Evolutionary conservation across 2,329 filamentous ascomycete species (phyloP).

Genomic region (Fusarium marasasianum): DNA sequence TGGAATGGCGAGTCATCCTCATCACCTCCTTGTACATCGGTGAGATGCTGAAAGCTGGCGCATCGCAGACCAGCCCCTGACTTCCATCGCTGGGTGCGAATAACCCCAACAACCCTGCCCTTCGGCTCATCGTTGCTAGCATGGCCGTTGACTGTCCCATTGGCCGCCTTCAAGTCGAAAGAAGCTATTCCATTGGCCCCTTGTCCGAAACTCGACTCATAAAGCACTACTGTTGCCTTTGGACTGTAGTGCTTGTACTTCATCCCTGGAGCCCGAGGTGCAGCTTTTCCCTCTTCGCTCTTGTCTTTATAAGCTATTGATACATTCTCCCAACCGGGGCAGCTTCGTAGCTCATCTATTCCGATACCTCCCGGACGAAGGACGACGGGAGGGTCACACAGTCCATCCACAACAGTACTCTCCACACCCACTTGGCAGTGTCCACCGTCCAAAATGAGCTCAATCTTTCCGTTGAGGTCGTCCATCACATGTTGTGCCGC

Average conservation of each 20-base stretch:
- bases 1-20: slow-evolving; percentile 48
- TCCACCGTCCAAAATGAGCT: slow-evolving; percentile 89
- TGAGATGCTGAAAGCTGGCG: slow-evolving; percentile 39
- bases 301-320: slow-evolving; percentile 82
- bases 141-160: slow-evolving; percentile 37
- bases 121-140: slow-evolving; percentile 26
- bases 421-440: slow-evolving; percentile 90
- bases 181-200: slow-evolving; percentile 49
- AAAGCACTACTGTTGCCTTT: slow-evolving; percentile 84
- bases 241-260: slow-evolving; percentile 99
- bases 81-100: slow-evolving; percentile 66
- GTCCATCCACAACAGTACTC: slow-evolving; percentile 94
- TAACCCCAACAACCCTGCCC: slow-evolving; percentile 57
- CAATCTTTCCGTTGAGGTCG: slow-evolving; percentile 83
- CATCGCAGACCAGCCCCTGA: slow-evolving; percentile 53
- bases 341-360: slow-evolving; percentile 78
- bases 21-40: slow-evolving; percentile 35
- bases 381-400: slow-evolving; percentile 82
- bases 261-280: slow-evolving; percentile 92
- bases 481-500: slow-evolving; percentile 88
- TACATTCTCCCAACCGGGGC: slow-evolving; percentile 83
- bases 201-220: slow-evolving; percentile 64
- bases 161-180: slow-evolving; percentile 47
- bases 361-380: slow-evolving; percentile 88
- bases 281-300: slow-evolving; percentile 69